phyloP scores from a whole-genome alignment of 148 eudicot genomes.

The Rhododendron mucronatum region DNA sequence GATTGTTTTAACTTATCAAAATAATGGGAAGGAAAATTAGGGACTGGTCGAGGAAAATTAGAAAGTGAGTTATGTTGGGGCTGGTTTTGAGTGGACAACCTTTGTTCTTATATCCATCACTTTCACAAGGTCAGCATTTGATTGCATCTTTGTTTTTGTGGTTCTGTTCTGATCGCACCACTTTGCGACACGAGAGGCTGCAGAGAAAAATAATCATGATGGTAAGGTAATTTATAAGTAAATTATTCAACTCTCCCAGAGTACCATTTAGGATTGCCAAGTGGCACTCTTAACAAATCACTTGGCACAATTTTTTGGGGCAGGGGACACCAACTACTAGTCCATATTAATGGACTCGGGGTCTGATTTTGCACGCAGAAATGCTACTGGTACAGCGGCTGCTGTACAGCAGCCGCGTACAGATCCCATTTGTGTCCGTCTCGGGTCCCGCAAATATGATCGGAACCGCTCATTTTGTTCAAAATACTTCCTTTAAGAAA shows the following conservation, averaged over 20 bases:
- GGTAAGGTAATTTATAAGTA: neutral
- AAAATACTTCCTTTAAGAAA: too few relatives aligned
- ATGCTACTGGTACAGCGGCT: too few relatives aligned
- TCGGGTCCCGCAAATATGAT: too few relatives aligned
- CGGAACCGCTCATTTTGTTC: too few relatives aligned
- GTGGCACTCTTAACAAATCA: neutral
- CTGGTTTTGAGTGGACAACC: neutral
- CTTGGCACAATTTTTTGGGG: neutral
- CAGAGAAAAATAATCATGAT: neutral
- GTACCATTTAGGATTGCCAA: neutral
- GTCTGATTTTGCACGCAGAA: neutral
- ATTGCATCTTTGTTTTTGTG: neutral
- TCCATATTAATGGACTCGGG: neutral
- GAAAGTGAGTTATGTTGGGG: neutral
- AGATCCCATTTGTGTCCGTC: too few relatives aligned
- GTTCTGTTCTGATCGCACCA: neutral
- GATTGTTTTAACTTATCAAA: neutral
- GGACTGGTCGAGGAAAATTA: neutral
- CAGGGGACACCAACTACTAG: neutral
- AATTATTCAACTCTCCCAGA: neutral
- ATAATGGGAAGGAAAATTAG: neutral
- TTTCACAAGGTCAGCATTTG: neutral
- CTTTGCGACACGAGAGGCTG: neutral
- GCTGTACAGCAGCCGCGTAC: too few relatives aligned
- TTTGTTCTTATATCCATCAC: neutral